These are phyloP conservation scores for Salvia miltiorrhiza DNA, from an alignment of 257 asterid genomes.

Conservation along the genomic window DNA sequence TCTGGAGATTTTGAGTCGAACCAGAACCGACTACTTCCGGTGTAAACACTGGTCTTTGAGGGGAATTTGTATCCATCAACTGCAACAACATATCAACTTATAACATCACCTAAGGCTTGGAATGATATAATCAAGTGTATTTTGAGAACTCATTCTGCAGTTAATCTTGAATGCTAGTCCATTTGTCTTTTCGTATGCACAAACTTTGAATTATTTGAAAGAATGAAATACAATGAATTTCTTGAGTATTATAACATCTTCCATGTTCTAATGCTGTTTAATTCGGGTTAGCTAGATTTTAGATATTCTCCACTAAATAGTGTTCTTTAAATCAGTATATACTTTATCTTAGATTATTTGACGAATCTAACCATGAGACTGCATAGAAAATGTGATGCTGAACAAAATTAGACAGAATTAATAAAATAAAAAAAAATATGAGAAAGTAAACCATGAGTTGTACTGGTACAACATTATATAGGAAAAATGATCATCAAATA, in stretches of 20 bases:
- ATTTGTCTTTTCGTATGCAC: not conserved
- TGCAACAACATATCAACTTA: constrained; percentile 22
- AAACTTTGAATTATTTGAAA: too few species aligned
- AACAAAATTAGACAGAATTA: not conserved
- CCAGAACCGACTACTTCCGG: constrained; percentile 8
- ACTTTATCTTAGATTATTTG: too few species aligned
- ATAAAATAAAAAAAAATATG: not conserved
- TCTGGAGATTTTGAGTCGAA: constrained; percentile 12
- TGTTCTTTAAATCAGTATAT: too few species aligned
- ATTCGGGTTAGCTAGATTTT: too few species aligned
- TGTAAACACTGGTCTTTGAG: constrained; percentile 26
- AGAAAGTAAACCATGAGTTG: not conserved
- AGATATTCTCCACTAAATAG: too few species aligned
- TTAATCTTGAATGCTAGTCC: not conserved
- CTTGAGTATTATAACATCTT: too few species aligned
- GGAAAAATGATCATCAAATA: not conserved
- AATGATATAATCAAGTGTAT: not conserved
- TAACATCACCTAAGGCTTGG: not conserved
- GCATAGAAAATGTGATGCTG: not conserved
- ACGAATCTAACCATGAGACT: too few species aligned
- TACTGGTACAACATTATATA: not conserved
- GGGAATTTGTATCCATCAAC: constrained; percentile 37
- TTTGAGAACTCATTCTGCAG: not conserved
- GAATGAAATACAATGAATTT: too few species aligned
- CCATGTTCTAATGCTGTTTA: too few species aligned